These are phyloP conservation scores for Cicer yamashitae DNA, from an alignment of 306 rosid species.

Conservation along the genomic window DNA sequence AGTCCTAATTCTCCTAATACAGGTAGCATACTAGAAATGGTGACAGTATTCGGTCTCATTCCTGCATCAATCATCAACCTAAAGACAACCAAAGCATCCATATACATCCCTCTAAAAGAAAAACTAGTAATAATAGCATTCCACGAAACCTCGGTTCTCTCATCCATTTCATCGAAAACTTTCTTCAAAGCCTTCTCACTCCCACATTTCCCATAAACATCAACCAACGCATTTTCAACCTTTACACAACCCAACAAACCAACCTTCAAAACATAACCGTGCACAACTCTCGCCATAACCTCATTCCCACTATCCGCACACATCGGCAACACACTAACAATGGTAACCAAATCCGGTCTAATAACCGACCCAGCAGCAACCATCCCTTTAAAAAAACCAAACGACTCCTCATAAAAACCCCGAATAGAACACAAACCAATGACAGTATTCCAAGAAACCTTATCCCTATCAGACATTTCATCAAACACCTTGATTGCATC, in stretches of 20 bases:
- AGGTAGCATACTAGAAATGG: conserved; percentile 76
- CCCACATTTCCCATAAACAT: conserved; percentile 86
- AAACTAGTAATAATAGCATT: conserved; percentile 77
- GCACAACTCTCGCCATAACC: conserved; percentile 60
- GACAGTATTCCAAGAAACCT: conserved; percentile 76
- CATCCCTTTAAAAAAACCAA: conserved; percentile 57
- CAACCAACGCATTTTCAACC: conserved; percentile 71
- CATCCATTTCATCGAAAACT: conserved; percentile 72
- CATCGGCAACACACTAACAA: conserved; percentile 67
- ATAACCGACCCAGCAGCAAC: conserved; percentile 42
- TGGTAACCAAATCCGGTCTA: conserved; percentile 65
- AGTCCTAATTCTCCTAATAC: conserved; percentile 70
- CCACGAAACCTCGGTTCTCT: conserved; percentile 85
- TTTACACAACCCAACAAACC: conserved; percentile 67
- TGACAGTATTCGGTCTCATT: conserved; percentile 67
- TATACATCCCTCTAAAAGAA: conserved; percentile 55
- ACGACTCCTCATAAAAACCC: conserved; percentile 55
- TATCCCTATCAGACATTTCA: conserved; percentile 83
- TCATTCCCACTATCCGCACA: conserved; percentile 63
- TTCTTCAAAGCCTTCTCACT: conserved; percentile 59
- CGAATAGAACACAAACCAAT: conserved; percentile 65
- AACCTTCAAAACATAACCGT: conserved; percentile 73
- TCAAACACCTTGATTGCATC: conserved; percentile 67
- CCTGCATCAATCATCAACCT: conserved; percentile 66
- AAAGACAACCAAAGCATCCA: conserved; percentile 61